phyloP scores from a whole-genome alignment of 495 filamentous ascomycete species.

The Aspergillus nidulans region DNA sequence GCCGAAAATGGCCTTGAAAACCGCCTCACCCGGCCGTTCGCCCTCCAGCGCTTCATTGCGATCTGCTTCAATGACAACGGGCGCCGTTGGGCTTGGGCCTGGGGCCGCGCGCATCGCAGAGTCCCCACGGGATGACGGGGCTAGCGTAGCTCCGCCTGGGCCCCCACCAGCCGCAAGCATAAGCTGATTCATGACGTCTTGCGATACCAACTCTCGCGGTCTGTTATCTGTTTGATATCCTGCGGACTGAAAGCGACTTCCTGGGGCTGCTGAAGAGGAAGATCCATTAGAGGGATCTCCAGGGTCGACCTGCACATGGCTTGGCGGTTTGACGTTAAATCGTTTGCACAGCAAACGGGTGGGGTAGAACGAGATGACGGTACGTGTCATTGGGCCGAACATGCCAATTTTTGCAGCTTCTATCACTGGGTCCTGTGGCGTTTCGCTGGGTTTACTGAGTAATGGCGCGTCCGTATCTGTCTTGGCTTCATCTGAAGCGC shows the following conservation, averaged over 20 bases:
- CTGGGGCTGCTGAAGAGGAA: slow-evolving; percentile 21
- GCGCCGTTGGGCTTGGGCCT: slow-evolving; percentile 10
- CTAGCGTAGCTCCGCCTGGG: slow-evolving; percentile 6
- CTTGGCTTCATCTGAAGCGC: slow-evolving; percentile 41
- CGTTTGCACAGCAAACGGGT: slow-evolving; percentile 85
- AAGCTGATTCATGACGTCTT: slow-evolving; percentile 38
- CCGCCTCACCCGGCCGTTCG: slow-evolving; percentile 76
- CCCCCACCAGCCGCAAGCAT: slow-evolving; percentile 24
- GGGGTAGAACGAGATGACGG: slow-evolving; percentile 68
- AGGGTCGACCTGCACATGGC: slow-evolving; percentile 62
- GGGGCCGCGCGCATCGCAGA: slow-evolving; percentile 10
- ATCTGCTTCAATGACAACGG: slow-evolving; percentile 62
- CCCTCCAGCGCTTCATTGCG: slow-evolving; percentile 84
- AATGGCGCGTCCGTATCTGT: slow-evolving; percentile 36
- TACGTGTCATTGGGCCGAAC: slow-evolving; percentile 85
- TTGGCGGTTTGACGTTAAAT: slow-evolving; percentile 77
- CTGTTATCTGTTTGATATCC: slow-evolving; percentile 30
- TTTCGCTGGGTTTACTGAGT: slow-evolving; percentile 54
- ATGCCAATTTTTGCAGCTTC: slow-evolving; percentile 88
- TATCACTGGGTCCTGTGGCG: slow-evolving; percentile 72
- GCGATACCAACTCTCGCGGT: slow-evolving; percentile 37
- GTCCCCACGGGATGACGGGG: slow-evolving; percentile 3
- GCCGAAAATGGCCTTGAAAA: slow-evolving; percentile 93
- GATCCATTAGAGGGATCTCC: slow-evolving; percentile 24
- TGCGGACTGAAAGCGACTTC: slow-evolving; percentile 32